These are phyloP conservation scores for Crithidia acanthocephali DNA, from an alignment of 208 protist species.

Conservation along the genomic window DNA sequence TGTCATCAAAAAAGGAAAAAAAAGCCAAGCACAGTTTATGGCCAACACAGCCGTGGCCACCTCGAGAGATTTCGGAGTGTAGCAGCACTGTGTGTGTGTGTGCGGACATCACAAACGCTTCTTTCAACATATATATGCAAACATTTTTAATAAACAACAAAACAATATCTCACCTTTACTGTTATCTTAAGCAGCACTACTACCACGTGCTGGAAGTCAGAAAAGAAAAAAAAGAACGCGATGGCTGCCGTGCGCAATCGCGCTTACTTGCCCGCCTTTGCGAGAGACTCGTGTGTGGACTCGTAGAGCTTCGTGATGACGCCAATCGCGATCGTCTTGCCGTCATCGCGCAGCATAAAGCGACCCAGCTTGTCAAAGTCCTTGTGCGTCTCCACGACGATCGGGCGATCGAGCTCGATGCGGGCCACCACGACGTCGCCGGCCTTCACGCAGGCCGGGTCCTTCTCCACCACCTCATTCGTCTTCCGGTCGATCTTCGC, in stretches of 20 bases:
- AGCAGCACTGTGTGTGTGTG: too few relatives aligned
- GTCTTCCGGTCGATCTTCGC: constrained; percentile 95
- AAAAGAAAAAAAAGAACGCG: too few relatives aligned
- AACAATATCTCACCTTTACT: too few relatives aligned
- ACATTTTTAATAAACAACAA: too few relatives aligned
- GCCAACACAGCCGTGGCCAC: too few relatives aligned
- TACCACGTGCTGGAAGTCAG: background rate
- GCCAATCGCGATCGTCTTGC: constrained; percentile 93
- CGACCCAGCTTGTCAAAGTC: constrained; percentile 96
- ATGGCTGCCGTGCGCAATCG: background rate
- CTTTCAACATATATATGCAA: too few relatives aligned
- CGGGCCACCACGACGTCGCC: constrained; percentile 93
- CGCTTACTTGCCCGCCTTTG: constrained; percentile 35
- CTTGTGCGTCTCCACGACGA: constrained; percentile 95
- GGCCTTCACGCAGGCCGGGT: constrained; percentile 94
- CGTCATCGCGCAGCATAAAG: constrained; percentile 97
- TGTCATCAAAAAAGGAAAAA: too few relatives aligned
- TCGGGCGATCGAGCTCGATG: constrained; percentile 80
- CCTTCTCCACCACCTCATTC: constrained; percentile 87
- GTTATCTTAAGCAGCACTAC: too few relatives aligned
- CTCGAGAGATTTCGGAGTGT: too few relatives aligned
- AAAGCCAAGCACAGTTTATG: too few relatives aligned
- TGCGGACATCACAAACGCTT: too few relatives aligned
- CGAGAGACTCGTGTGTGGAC: constrained; percentile 77
- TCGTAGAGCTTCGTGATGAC: constrained; percentile 90